A percentile compares a stretch with the other conserved stretches of the same genome.
These are phyloP conservation scores for Kodamaea leandrae DNA, from an alignment of 805 yeast species.

Conservation along the genomic window DNA sequence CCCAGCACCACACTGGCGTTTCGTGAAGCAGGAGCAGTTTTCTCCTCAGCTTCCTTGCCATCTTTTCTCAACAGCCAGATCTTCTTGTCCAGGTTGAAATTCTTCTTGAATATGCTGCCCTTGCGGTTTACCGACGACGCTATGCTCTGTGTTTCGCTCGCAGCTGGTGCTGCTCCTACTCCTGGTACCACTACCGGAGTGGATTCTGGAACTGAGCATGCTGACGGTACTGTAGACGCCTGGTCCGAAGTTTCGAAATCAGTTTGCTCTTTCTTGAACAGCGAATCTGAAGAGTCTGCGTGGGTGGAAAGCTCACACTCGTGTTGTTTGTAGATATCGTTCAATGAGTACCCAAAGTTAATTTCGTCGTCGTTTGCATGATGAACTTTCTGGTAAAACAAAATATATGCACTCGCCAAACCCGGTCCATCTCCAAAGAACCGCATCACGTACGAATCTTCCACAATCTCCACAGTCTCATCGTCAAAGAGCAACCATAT, in stretches of 20 bases:
- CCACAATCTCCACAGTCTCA: conserved; percentile 87
- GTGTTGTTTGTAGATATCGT: conserved; percentile 31
- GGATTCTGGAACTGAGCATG: background rate
- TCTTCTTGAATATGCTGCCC: conserved; percentile 28
- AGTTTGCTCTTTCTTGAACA: conserved; percentile 4
- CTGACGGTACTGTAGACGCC: conserved; percentile 6
- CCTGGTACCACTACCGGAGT: conserved; percentile 1
- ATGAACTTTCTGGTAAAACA: conserved; percentile 61
- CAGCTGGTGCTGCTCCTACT: background rate
- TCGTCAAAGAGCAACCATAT: conserved; percentile 96
- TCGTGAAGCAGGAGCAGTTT: conserved; percentile 2
- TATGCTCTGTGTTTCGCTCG: background rate
- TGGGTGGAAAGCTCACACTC: conserved; percentile 2
- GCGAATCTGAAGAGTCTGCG: conserved; percentile 3
- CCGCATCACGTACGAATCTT: conserved; percentile 74
- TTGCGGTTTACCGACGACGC: conserved; percentile 4
- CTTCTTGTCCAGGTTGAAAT: conserved; percentile 36
- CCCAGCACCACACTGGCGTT: conserved; percentile 1
- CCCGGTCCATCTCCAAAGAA: conserved; percentile 89
- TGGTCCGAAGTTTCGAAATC: conserved; percentile 6
- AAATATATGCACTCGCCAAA: conserved; percentile 85
- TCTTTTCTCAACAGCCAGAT: conserved; percentile 39
- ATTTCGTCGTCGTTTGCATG: conserved; percentile 41
- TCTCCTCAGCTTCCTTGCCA: conserved; percentile 12
- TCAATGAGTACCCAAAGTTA: conserved; percentile 35